phyloP scores from a whole-genome alignment of 2,329 filamentous ascomycete genomes.

The Calonectria montana region DNA sequence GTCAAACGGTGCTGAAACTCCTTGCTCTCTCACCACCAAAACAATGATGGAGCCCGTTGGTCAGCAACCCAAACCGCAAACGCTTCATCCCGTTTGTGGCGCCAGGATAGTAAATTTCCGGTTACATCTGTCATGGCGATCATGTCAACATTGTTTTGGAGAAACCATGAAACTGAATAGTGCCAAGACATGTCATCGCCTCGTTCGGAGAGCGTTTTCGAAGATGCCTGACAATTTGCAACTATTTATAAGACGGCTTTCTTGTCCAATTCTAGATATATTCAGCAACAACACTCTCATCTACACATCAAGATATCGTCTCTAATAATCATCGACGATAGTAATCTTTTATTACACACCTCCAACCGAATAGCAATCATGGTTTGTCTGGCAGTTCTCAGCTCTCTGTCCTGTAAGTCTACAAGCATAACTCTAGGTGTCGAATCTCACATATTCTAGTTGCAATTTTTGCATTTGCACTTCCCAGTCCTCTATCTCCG shows the following conservation, averaged over 20 bases:
- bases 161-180: not conserved
- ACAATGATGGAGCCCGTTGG: not conserved
- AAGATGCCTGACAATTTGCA: not conserved
- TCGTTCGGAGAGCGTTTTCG: not conserved
- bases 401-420: constrained; percentile 9
- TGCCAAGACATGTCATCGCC: not conserved
- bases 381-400: constrained; percentile 4
- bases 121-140: constrained; percentile 2
- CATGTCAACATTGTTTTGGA: constrained; percentile 4
- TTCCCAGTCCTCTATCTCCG: constrained; percentile 16
- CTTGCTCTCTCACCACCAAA: not conserved
- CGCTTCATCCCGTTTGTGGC: not conserved
- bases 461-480: constrained; percentile 14
- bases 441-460: not conserved
- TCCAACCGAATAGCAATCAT: not conserved
- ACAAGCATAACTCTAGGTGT: no score
- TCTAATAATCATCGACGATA: not conserved
- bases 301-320: not conserved
- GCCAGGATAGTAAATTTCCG: constrained; percentile 16
- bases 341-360: not conserved
- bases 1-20: constrained; percentile 20
- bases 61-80: not conserved
- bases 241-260: not conserved
- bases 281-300: not conserved
- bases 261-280: not conserved